Base-by-base conservation (phyloP, 306 rosid genomes). In the Glycine tomentella region DNA sequence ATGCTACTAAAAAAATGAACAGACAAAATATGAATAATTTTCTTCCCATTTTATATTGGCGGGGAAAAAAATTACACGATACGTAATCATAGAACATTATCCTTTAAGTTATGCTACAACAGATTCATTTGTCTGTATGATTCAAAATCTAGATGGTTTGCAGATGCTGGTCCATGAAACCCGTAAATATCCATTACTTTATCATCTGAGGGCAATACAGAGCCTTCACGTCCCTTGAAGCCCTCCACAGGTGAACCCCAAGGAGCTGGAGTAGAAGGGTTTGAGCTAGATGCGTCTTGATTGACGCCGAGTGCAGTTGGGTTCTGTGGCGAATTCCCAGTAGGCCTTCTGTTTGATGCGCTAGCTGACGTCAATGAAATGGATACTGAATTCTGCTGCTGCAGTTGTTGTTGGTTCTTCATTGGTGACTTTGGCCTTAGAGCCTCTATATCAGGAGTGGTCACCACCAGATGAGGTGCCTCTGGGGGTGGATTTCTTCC, bases 361-460 rank as follows among this genome's bases (percentile, higher is more conserved):
- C 79, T 87, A 14, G 85, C 73, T 3, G 95, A 34, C 3, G 96
- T 87, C 83, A 93, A 79, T 33, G 97, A 78, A 66, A 94, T 90
- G 17, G 98, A 80, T 14, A 84, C 62, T 0, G 99, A 88, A 48
- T 93, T 87, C 78, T 89, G 97, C 84, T 91, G 97, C 87, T 92
- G 97, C 87, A 86, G 50, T 87, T 94, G 98, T 85, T 94, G 99
- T 86, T 96, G 99, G 90, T 93, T 96, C 89, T 96, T 96, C 98
- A 96, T 93, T 2, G 99, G 99, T 53, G 99, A 96, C 86, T 96
- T 96, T 62, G 99, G 98, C 71, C 99, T 88, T 53, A 96, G 97
- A 61, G 97, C 57, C 87, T 96, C 98, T 33, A 96, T 96, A 3
- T 96, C 99, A 0, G 97, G 97, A 34, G 99, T 96, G 33, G 99